Evolutionary conservation across 371 early-diverging fungal species (phyloP), one percentile per base, ranked within the genome.

Genomic region (Apophysomyces elegans): DNA sequence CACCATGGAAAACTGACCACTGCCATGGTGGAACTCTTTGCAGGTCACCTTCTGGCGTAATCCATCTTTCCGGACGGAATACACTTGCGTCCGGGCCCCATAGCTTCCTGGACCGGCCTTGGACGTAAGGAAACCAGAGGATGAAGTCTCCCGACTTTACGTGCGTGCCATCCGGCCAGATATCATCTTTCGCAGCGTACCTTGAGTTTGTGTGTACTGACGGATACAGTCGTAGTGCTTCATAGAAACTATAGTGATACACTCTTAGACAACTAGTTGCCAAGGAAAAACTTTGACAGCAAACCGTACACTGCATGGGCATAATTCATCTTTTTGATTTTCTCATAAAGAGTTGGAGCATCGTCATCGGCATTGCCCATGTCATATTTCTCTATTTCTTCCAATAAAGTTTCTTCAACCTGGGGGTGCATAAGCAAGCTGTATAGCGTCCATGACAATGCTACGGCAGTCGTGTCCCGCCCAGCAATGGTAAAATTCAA

Each of bases 401-500:
- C 80, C 26, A 86, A 66, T 11, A 93, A 67, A 56, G 77, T 83
- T 18, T 63, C 58, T 63, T 88, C 84, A 0, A 88, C 83, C 1
- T 72, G 65, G 0, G 88, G 84, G 56, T 87, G 78, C 37, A 79
- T 70, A 58, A 83, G 69, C 16, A 93, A 74, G 37, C 72, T 73
- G 59, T 82, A 90, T 63, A 90, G 84, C 36, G 86, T 79, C 93
- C 93, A 93, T 7, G 84, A 84, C 11, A 92, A 80, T 0, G 90
- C 87, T 65, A 89, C 89, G 0, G 91, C 89, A 3, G 92, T 92
- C 0, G 91, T 89, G 59, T 91, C 91, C n/a, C 91, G 77, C 2
- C 77, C 83, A 32, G 83, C 89, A 68, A 90, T 85, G 61, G 90
- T 84, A 67, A 91, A 87, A 74, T 91, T 93, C 59, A 92, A 59